A percentile compares a stretch with the other conserved stretches of the same genome.
Conservation (phyloP, 306 rosid species). For the Dryas drummondii region DNA sequence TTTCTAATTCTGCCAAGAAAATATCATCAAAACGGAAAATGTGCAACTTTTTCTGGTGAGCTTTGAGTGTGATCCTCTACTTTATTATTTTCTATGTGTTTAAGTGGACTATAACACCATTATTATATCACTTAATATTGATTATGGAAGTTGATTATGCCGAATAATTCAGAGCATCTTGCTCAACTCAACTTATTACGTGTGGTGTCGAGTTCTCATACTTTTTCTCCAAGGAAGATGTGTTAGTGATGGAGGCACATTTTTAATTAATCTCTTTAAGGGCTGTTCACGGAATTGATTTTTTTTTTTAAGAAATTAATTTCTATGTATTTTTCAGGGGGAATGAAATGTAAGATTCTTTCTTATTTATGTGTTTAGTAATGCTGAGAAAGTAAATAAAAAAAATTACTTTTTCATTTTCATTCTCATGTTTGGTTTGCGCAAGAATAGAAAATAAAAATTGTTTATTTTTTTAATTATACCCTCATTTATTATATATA, state of each 20-base stretch:
- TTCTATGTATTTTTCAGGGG: too few relatives aligned
- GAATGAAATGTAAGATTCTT: too few relatives aligned
- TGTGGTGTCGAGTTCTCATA: background rate
- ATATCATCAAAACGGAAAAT: background rate
- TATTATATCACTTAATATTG: background rate
- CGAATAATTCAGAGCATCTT: slow-evolving; percentile 11
- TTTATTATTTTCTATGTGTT: slow-evolving; percentile 6
- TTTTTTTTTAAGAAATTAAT: too few relatives aligned
- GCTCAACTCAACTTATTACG: background rate
- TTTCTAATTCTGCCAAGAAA: background rate
- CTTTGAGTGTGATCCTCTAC: background rate
- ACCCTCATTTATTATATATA: too few relatives aligned
- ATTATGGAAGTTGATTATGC: background rate
- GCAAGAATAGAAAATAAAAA: too few relatives aligned
- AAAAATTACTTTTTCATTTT: too few relatives aligned
- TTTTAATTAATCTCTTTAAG: too few relatives aligned
- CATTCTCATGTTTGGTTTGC: too few relatives aligned
- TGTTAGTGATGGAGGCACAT: background rate
- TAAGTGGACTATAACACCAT: background rate
- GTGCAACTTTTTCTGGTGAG: slow-evolving; percentile 16
- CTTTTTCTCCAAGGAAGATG: background rate
- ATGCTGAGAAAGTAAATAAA: too few relatives aligned
- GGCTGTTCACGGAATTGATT: too few relatives aligned
- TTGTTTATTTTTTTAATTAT: too few relatives aligned
- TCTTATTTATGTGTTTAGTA: too few relatives aligned